Evolutionary conservation across 2,329 filamentous ascomycete species (phyloP), one percentile per base, ranked within the genome.

Genomic region (Fusarium miscanthi): DNA sequence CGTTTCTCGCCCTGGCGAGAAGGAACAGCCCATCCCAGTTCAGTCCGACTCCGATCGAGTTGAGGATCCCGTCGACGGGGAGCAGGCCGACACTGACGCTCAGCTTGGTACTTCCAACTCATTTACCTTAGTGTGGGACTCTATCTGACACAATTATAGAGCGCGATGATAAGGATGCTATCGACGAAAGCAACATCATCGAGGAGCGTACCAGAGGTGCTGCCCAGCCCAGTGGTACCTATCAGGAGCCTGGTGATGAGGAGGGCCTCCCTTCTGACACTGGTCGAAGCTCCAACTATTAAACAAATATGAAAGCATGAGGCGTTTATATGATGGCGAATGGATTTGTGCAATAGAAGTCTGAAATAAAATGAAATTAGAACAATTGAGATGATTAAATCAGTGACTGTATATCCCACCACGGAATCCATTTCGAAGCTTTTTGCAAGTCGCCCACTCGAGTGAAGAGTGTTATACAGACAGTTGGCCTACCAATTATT

Each of bases 181-280:
- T 69, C 8, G 69, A 74, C 33, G 41, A 65, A 52, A 69, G 59
- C 27, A 76, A 76, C 48, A 75, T 76, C 6, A 59, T 76, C 1
- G 46, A 76, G 12, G 72, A 72, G 21, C 59, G 72, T 21, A 76
- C 74, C 7, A 59, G 74, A 25, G 60, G 72, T 13, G 72, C 72
- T 30, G 27, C 68, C 1, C 64, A 75, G 54, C 63, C 72, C n/a
- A 33, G 56, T 2, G 70, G 74, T 4, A 69, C 69, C 7, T 75
- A 75, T 31, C 27, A 52, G 31, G 72, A 75, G 58, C 73, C 73
- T 30, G 70, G 73, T 5, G 73, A 75, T 21, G 63, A 69, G 56
- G 73, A 75, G 58, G 73, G 73, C 8, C 49, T 75, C 2, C 73
- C 73, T n/a, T 31, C 66, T 40, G 59, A 75, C 6, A 69, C 64